Evolutionary conservation across 2,329 filamentous ascomycete genomes (phyloP).

Genomic region (Fusarium albidum): DNA sequence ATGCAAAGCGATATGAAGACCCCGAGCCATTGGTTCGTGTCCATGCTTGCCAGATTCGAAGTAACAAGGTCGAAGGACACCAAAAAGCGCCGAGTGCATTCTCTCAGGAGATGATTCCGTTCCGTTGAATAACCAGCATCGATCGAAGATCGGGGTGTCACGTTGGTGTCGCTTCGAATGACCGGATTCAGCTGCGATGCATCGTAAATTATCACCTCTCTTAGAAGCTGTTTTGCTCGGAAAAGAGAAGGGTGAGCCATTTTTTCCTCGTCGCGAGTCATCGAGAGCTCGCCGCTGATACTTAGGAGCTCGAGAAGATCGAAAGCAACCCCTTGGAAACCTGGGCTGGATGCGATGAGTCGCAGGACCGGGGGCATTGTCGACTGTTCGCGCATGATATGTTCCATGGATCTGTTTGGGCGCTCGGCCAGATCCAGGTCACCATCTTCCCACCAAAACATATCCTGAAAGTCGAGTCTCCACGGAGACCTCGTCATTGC

Average conservation of each 20-base stretch:
- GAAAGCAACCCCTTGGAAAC: conserved; percentile 57
- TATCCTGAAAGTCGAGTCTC: conserved; percentile 62
- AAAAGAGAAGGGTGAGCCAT: conserved; percentile 59
- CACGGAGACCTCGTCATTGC: conserved; percentile 50
- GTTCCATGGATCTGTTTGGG: conserved; percentile 19
- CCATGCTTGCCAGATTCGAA: conserved; percentile 48
- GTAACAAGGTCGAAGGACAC: conserved; percentile 60
- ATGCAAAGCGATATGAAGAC: conserved; percentile 64
- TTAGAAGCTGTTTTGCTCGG: conserved; percentile 62
- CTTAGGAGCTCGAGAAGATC: conserved; percentile 62
- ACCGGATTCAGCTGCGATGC: conserved; percentile 57
- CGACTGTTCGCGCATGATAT: conserved; percentile 39
- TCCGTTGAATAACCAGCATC: conserved; percentile 57
- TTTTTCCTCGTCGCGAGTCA: conserved; percentile 57
- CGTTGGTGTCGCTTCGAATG: conserved; percentile 40
- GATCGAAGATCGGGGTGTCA: conserved; percentile 42
- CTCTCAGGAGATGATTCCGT: conserved; percentile 57
- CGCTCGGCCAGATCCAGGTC: conserved; percentile 49
- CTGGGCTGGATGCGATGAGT: conserved; percentile 61
- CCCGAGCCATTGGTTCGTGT: conserved; percentile 58
- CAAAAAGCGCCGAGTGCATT: conserved; percentile 60
- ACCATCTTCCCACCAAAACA: conserved; percentile 65
- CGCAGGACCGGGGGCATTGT: conserved; percentile 58
- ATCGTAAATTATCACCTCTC: conserved; percentile 64
- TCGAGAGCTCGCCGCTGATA: conserved; percentile 58